Conservation (phyloP, 805 yeast species). For the Candida boidinii region DNA sequence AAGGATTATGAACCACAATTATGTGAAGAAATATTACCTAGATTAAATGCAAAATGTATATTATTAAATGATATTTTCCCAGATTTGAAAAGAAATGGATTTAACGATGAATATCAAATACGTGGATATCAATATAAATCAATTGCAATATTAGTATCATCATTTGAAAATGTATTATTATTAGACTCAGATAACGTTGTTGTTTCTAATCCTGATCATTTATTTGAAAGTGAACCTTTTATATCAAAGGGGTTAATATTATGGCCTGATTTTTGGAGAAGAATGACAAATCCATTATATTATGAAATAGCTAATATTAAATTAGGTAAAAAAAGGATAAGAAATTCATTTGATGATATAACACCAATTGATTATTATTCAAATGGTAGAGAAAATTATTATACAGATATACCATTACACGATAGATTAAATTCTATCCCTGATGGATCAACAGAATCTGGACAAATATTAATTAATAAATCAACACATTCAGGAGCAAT, state of each 20-base stretch:
- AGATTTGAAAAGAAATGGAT: slow-evolving; percentile 13
- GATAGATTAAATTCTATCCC: slow-evolving; percentile 46
- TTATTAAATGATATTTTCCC: slow-evolving; percentile 43
- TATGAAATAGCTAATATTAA: slow-evolving; percentile 34
- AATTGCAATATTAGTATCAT: slow-evolving; percentile 39
- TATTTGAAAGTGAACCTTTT: slow-evolving; percentile 53
- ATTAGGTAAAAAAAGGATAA: slow-evolving; percentile 23
- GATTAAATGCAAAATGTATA: slow-evolving; percentile 52
- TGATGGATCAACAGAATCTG: slow-evolving; percentile 48
- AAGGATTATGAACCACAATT: slow-evolving; percentile 35
- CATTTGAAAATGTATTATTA: slow-evolving; percentile 42
- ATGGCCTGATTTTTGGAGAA: slow-evolving; percentile 57
- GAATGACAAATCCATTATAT: slow-evolving; percentile 44
- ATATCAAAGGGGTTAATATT: slow-evolving; percentile 37
- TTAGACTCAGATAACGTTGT: slow-evolving; percentile 48
- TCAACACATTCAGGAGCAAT: slow-evolving; percentile 37
- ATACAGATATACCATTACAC: slow-evolving; percentile 32
- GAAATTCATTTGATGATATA: slow-evolving; percentile 21
- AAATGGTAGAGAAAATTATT: slow-evolving; percentile 5
- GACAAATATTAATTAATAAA: slow-evolving; percentile 44
- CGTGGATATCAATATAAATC: slow-evolving; percentile 42
- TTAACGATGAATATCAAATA: slow-evolving; percentile 26
- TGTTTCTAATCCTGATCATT: slow-evolving; percentile 35
- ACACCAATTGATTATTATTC: slow-evolving; percentile 15
- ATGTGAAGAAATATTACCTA: slow-evolving; percentile 33